Base-by-base conservation (phyloP, 2,329 filamentous ascomycete genomes). In the Fusarium piperis region DNA sequence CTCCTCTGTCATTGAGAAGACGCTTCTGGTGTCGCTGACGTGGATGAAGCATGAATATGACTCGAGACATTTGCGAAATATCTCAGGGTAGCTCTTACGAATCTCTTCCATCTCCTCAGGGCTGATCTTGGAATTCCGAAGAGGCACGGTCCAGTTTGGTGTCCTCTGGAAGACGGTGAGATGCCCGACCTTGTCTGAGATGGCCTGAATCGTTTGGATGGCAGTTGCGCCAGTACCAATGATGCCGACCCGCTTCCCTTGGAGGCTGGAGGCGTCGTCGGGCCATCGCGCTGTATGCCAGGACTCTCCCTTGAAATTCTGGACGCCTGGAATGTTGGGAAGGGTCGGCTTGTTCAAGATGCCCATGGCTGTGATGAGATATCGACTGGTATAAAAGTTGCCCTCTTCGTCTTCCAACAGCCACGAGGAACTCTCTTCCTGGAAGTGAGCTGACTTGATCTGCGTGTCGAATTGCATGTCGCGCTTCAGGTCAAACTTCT, bases 391-490 rank as follows among this genome's bases (percentile, higher is more conserved):
- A 61, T 78, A 78, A 13, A 56, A 64, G 1, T 51, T 46, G 6
- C 74, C 77, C 1, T 58, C 35, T 36, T 74, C 61, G 57, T 80
- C 78, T n/a, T 71, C 73, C 18, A 70, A 46, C 6, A 67, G 57
- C 82, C 83, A 84, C 0, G 62, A 64, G 7, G 72, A 65, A 2
- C 38, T 64, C 0, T 63, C 39, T 6, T 82, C 78, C 53, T 82
- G 75, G 71, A 76, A 85, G 2, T 72, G 67, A 2, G 81, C 81
- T 1, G 75, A 74, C 15, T 65, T 70, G 5, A 85, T 65, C 30
- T 74, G 74, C 0, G 82, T 84, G 53, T 83, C 76, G 77, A 85
- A 84, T 15, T 79, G 76, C 44, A 85, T 82, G 59, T 83, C 59
- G 20, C 76, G 72, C 6, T 77, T 72, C 6, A 85, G 53, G 35